Conservation (phyloP, 129 eudicot genomes). For the Artemisia argyi region DNA sequence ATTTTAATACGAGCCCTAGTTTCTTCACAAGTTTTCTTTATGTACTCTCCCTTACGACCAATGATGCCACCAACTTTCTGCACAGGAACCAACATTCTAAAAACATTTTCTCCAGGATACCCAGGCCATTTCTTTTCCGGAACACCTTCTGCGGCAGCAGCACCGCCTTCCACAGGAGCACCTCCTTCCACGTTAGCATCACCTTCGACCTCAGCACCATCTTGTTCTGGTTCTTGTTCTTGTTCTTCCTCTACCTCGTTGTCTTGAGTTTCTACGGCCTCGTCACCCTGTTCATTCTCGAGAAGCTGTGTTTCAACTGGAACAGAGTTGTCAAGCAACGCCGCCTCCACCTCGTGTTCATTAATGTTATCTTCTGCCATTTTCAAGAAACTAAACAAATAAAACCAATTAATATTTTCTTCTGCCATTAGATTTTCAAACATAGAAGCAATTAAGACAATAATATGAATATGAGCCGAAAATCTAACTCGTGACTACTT, state of each 20-base stretch:
- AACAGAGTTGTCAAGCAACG: constrained; percentile 47
- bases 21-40: constrained; percentile 89
- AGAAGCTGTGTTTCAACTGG: constrained; percentile 43
- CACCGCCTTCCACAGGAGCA: neutral
- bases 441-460: too few relatives aligned
- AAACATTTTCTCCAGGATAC: constrained; percentile 98
- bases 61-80: constrained; percentile 94
- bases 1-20: constrained; percentile 91
- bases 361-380: constrained; percentile 53
- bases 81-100: constrained; percentile 83
- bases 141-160: constrained; percentile 19
- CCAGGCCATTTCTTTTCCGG: constrained; percentile 93
- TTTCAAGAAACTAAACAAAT: constrained; percentile 23
- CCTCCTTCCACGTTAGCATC: constrained; percentile 17
- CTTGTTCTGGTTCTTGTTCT: constrained; percentile 9
- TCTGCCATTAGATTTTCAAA: neutral
- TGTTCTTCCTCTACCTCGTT: constrained; percentile 4
- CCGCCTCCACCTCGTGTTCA: constrained; percentile 32
- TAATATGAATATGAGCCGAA: neutral
- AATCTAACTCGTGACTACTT: too few relatives aligned
- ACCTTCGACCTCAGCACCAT: neutral
- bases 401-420: constrained; percentile 9
- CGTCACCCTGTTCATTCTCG: constrained; percentile 41
- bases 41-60: constrained; percentile 95
- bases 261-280: constrained; percentile 14